Evolutionary conservation across 805 yeast genomes (phyloP).

Genomic region (Starmerella potacharoeniae): DNA sequence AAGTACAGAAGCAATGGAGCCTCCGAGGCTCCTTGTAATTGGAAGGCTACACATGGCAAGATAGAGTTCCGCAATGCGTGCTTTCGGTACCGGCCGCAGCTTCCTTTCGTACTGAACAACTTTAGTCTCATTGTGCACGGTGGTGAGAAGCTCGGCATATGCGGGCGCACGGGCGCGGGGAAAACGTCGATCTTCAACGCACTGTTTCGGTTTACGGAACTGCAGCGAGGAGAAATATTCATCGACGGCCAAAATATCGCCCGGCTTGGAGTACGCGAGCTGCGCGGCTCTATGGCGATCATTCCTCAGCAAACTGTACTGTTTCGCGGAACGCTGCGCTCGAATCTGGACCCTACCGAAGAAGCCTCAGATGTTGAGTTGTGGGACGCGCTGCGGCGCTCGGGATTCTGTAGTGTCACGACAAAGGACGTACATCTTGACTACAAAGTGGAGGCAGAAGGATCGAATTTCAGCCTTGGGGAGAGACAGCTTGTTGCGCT

Average conservation of each 20-base stretch:
- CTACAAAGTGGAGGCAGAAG: conserved; percentile 53
- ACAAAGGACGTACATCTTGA: conserved; percentile 46
- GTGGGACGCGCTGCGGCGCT: conserved; percentile 48
- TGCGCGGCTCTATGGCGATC: conserved; percentile 58
- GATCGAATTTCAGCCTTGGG: conserved; percentile 58
- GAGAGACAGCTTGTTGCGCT: conserved; percentile 60
- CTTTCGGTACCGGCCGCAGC: conserved; percentile 48
- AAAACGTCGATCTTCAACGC: conserved; percentile 68
- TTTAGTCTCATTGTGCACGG: conserved; percentile 40
- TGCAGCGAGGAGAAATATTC: conserved; percentile 38
- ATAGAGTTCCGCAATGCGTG: conserved; percentile 46
- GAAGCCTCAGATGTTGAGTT: conserved; percentile 41
- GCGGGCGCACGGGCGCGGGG: conserved; percentile 89
- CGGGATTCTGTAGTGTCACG: conserved; percentile 40
- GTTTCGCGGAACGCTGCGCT: conserved; percentile 64
- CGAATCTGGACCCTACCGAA: conserved; percentile 63
- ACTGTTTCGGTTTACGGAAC: conserved; percentile 53
- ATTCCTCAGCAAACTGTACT: conserved; percentile 84
- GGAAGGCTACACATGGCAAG: conserved; percentile 45
- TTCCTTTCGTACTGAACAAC: conserved; percentile 54
- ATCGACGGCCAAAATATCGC: conserved; percentile 63
- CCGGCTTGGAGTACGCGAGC: conserved; percentile 48
- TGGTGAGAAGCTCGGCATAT: conserved; percentile 63
- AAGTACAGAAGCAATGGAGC: conserved; percentile 29
- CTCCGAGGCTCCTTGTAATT: too few species aligned